Percentiles rank a stretch among this genome's conserved stretches.
Conservation (phyloP, 768 basidiomycete genomes). For the Hortiboletus flavorubellus region DNA sequence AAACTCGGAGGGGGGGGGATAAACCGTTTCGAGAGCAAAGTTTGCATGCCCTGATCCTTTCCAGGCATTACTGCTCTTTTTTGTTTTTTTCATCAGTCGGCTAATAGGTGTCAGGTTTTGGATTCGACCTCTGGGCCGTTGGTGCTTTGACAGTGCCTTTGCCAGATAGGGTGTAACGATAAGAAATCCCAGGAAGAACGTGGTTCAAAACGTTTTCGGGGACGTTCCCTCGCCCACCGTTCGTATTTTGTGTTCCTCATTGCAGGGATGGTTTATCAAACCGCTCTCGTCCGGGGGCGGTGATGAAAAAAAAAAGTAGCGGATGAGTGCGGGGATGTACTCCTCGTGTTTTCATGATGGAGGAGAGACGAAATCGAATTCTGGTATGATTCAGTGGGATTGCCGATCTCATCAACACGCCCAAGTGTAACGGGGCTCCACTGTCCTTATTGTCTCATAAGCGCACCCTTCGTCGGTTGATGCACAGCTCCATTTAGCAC, state of each 20-base stretch:
- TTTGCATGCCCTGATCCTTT: neutral
- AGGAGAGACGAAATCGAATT: neutral
- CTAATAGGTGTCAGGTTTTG: neutral
- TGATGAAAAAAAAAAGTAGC: neutral
- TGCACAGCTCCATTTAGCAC: constrained; percentile 18
- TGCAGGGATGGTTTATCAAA: neutral
- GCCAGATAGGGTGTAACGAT: neutral
- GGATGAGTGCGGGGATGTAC: no score
- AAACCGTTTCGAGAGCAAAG: neutral
- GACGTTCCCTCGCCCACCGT: neutral
- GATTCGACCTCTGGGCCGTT: neutral
- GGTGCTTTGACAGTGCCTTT: neutral
- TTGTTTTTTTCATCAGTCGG: neutral
- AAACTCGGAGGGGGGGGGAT: neutral
- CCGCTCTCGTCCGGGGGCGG: constrained; percentile 4
- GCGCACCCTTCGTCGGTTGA: constrained; percentile 23
- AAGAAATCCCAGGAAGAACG: neutral
- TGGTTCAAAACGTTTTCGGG: neutral
- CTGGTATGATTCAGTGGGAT: neutral
- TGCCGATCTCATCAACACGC: constrained; percentile 3
- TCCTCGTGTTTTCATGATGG: neutral
- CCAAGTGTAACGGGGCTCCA: neutral
- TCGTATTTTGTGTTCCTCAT: neutral
- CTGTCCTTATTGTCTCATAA: constrained; percentile 54
- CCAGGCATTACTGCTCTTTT: neutral